Evolutionary conservation across 495 filamentous ascomycete genomes (phyloP), one percentile per base, ranked within the genome.

Genomic region (Aspergillus sclerotioniger): DNA sequence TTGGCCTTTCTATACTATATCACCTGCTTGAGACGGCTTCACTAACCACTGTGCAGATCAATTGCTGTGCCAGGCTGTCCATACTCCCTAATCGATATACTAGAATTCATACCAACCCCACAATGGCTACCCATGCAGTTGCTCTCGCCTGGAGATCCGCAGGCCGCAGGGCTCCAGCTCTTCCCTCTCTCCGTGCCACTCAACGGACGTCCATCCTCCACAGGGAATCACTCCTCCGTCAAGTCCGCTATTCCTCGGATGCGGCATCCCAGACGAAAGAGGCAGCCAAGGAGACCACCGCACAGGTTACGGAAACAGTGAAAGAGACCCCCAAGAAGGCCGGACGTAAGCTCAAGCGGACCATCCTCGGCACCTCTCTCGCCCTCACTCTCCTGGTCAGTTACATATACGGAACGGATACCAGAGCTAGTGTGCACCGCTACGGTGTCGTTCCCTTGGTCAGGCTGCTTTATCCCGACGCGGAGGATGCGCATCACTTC

Each of bases 351-450:
- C 66, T 75, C n/a, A 65, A 65, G 49, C 81, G 80, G 49, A 53
- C 81, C 44, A 56, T 87, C 19, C 81, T 83, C 53, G 79, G 84
- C 47, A 80, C 83, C 16, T 76, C 83, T 3, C 61, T 91, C 50
- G 70, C 76, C 7, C 56, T 87, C 17, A 67, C 72, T 28, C 56
- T 82, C 28, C 59, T 74, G 45, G 77, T 83, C 48, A 78, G 79
- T 31, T 94, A 90, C 67, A 74, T 90, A 65, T 96, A 96, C 67
- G 73, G 85, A 33, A 97, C 93, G 56, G 94, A 98, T 74, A 96
- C 93, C 12, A 85, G 94, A 57, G 90, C 94, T 20, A 87, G 87
- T 63, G 65, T 93, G 55, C 94, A 97, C 77, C 82, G 83, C 57
- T 96, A 88, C 72, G 76, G 89, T n/a, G 76, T 90, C 31, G 87